Base-by-base conservation (phyloP, 495 filamentous ascomycete genomes). In the Penicilliopsis zonata region DNA sequence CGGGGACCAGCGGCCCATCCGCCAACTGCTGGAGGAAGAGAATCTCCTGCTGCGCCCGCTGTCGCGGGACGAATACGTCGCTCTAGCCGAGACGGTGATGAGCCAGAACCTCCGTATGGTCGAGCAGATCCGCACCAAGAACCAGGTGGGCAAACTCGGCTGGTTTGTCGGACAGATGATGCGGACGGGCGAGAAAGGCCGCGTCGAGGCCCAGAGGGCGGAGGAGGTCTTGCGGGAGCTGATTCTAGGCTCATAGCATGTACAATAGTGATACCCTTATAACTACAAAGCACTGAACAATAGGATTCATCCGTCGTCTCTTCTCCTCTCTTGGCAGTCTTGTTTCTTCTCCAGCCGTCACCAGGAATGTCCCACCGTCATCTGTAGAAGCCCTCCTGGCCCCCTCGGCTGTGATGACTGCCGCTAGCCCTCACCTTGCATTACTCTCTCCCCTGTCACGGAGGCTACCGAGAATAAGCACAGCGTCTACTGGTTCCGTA, bases 151-250 rank as follows among this genome's bases (percentile, higher is more conserved):
- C 2, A 93, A 94, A 55, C 53, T 92, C 18, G 80, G 78, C 45
- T 95, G 78, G 55, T 76, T 96, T 40, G 78, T 98, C 4, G 90
- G 90, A 12, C 79, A 81, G 56, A 90, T 95, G 82, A 85, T 98
- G 69, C 67, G 72, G 29, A 57, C 61, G 21, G 79, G 84, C 5
- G 72, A 73, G 18, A 76, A 84, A 42, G 81, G 86, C 20, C 78
- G 72, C 4, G 76, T 94, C 19, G 78, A 92, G 55, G 78, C 88
- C 4, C 65, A 57, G 30, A 72, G 66, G 38, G 92, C 85, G 0
- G 77, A 81, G 59, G 60, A 55, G 37, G 59, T 78, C 13, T 54
- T 94, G 46, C 66, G 65, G 44, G 56, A 58, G 35, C 44, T 78
- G 28, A 57, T 83, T 28, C 44, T 68, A 38, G 45, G 43, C 10